A percentile compares a stretch with the other conserved stretches of the same genome.
These are phyloP conservation scores for Chaetomium cochliodes DNA, from an alignment of 495 filamentous ascomycete species.

Conservation along the genomic window DNA sequence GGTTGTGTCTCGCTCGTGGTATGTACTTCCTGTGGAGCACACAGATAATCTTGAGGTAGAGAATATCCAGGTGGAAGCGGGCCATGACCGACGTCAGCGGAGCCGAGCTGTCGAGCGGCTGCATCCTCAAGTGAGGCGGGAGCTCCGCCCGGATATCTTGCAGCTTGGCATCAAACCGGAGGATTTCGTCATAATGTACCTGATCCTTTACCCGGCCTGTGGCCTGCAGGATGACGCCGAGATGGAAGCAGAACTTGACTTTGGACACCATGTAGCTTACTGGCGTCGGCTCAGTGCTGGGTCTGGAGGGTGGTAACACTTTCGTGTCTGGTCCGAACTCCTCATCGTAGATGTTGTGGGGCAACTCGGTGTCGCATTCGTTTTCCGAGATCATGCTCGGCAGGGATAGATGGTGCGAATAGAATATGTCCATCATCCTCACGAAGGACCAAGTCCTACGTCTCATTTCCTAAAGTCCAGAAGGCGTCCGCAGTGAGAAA, in stretches of 20 bases:
- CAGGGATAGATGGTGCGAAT: conserved; percentile 84
- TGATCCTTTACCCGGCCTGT: conserved; percentile 50
- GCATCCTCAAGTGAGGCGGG: conserved; percentile 67
- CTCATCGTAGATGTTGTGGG: conserved; percentile 90
- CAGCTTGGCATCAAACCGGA: conserved; percentile 70
- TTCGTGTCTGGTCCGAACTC: conserved; percentile 81
- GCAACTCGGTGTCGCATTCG: conserved; percentile 82
- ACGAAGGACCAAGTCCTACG: conserved; percentile 86
- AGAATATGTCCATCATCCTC: conserved; percentile 74
- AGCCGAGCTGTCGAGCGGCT: conserved; percentile 71
- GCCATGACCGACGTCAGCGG: conserved; percentile 77
- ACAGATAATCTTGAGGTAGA: conserved; percentile 79
- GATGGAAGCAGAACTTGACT: conserved; percentile 59
- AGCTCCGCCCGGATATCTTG: conserved; percentile 64
- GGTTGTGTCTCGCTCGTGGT: conserved; percentile 63
- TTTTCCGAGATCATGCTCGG: conserved; percentile 82
- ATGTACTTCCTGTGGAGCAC: conserved; percentile 86
- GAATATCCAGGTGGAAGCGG: conserved; percentile 73
- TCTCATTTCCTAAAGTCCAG: conserved; percentile 69
- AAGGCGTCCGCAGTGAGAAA: neutral
- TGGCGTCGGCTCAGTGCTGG: conserved; percentile 74
- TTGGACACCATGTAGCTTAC: conserved; percentile 88
- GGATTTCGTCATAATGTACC: conserved; percentile 73
- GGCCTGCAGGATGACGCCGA: conserved; percentile 53
- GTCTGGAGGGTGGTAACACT: conserved; percentile 70